Evolutionary conservation across 768 basidiomycete genomes (phyloP).

Genomic region (Lactarius pseudohatsudake): DNA sequence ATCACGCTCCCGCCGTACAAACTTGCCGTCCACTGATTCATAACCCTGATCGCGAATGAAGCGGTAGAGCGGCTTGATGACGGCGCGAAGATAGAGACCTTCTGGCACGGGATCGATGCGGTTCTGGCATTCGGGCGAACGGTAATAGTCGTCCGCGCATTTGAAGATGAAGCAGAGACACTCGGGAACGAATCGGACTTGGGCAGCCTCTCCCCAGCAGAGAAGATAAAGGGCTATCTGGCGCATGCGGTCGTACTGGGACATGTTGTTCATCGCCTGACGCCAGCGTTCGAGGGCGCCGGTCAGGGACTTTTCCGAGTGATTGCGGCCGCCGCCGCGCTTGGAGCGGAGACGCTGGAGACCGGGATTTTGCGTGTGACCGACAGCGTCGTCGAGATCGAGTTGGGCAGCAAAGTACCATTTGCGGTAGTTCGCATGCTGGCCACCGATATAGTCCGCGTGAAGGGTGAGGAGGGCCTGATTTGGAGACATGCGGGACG

Average conservation of each 20-base stretch:
- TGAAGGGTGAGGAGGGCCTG: conserved; percentile 94
- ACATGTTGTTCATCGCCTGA: conserved; percentile 98
- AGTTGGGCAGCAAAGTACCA: conserved; percentile 99
- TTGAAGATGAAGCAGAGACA: conserved; percentile 99
- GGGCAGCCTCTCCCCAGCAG: conserved; percentile 97
- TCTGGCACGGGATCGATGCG: conserved; percentile 81
- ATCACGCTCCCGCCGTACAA: conserved; percentile 85
- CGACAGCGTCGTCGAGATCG: conserved; percentile 96
- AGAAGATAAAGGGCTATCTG: conserved; percentile 96
- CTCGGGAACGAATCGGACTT: conserved; percentile 95
- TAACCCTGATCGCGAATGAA: conserved; percentile 98
- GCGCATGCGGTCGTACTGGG: conserved; percentile 92
- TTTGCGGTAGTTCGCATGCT: conserved; percentile 98
- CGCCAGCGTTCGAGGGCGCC: conserved; percentile 92
- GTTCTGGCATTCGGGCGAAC: conserved; percentile 75
- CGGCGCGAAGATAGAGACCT: too few species aligned
- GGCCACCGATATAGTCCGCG: conserved; percentile 98
- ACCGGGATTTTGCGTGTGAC: conserved; percentile 88
- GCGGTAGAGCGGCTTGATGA: conserved; percentile 81
- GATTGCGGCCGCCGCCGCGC: conserved; percentile 54
- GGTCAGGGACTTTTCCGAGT: conserved; percentile 44
- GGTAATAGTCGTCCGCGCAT: conserved; percentile 99
- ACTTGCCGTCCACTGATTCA: conserved; percentile 93
- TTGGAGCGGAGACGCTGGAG: conserved; percentile 75
- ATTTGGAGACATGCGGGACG: conserved; percentile 95